These are phyloP conservation scores for Rosa rugosa DNA, from an alignment of 306 rosid genomes.

Conservation along the genomic window DNA sequence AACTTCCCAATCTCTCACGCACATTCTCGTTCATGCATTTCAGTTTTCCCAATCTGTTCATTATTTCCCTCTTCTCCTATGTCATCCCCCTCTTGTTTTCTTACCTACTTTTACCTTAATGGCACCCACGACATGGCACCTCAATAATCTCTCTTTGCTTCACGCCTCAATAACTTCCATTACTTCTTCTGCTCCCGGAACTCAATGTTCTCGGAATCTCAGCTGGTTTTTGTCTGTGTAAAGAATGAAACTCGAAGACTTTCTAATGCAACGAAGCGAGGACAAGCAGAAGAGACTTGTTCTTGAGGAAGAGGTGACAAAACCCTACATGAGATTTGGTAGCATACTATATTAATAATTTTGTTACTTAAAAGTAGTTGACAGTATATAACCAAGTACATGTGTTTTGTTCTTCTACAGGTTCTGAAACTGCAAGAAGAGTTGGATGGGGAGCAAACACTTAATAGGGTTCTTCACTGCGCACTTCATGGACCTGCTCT, in stretches of 20 bases:
- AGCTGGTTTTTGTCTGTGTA: neutral
- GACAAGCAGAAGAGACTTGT: slow-evolving; percentile 49
- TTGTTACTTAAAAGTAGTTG: neutral
- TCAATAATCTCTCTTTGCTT: slow-evolving; percentile 10
- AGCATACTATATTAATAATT: neutral
- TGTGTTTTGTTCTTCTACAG: slow-evolving; percentile 28
- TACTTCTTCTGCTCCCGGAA: neutral
- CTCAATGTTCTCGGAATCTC: neutral
- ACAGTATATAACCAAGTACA: neutral
- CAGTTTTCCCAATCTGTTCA: neutral
- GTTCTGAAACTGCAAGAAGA: slow-evolving; percentile 59
- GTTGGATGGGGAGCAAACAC: slow-evolving; percentile 62
- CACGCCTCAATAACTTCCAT: neutral
- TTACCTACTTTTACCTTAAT: slow-evolving; percentile 43
- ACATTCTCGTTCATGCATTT: slow-evolving; percentile 34
- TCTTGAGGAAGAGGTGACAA: slow-evolving; percentile 67
- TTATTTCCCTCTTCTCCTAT: neutral
- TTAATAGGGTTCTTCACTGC: slow-evolving; percentile 51
- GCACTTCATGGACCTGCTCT: slow-evolving; percentile 64
- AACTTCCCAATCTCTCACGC: slow-evolving; percentile 31
- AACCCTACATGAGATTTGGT: neutral
- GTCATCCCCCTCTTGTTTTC: neutral
- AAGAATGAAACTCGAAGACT: slow-evolving; percentile 79
- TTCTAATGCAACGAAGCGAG: slow-evolving; percentile 60
- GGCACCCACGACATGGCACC: slow-evolving; percentile 49